phyloP scores from a whole-genome alignment of 495 filamentous ascomycete genomes.

The Xylaria cubensis region DNA sequence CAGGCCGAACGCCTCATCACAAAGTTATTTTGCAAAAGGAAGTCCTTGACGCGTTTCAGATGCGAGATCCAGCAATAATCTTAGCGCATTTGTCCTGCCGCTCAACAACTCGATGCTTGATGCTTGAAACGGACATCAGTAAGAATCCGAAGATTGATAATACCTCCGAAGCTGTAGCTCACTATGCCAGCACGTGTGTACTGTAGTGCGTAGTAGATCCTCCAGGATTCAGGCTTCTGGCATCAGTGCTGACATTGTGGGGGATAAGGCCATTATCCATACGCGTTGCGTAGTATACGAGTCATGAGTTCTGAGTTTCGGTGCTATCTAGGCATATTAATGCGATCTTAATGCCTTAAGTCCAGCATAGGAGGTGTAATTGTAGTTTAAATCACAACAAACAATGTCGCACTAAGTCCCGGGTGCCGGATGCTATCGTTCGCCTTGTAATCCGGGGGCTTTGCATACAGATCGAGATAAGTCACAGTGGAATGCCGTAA shows the following conservation, averaged over 20 bases:
- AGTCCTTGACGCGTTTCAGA: background rate
- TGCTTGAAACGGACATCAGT: background rate
- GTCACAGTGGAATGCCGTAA: background rate
- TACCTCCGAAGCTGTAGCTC: conserved; percentile 1
- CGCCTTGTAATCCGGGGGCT: conserved; percentile 1
- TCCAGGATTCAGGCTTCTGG: conserved; percentile 20
- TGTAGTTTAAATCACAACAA: background rate
- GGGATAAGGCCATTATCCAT: conserved; percentile 13
- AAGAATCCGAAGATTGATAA: background rate
- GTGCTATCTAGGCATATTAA: background rate
- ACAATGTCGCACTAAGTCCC: background rate
- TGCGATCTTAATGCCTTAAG: background rate
- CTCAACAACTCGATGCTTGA: background rate
- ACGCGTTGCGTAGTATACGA: background rate
- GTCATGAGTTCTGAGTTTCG: conserved; percentile 3
- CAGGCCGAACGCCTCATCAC: conserved; percentile 3
- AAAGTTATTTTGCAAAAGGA: conserved; percentile 10
- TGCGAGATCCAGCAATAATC: background rate
- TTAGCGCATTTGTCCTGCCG: background rate
- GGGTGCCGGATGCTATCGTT: background rate
- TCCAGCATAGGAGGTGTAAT: conserved; percentile 4
- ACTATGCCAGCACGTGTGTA: background rate
- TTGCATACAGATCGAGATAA: background rate
- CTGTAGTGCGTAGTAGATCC: conserved; percentile 10
- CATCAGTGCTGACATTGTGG: conserved; percentile 21